These are phyloP conservation scores for Amphirosellinia nigrospora DNA, from an alignment of 495 filamentous ascomycete species.

Conservation along the genomic window DNA sequence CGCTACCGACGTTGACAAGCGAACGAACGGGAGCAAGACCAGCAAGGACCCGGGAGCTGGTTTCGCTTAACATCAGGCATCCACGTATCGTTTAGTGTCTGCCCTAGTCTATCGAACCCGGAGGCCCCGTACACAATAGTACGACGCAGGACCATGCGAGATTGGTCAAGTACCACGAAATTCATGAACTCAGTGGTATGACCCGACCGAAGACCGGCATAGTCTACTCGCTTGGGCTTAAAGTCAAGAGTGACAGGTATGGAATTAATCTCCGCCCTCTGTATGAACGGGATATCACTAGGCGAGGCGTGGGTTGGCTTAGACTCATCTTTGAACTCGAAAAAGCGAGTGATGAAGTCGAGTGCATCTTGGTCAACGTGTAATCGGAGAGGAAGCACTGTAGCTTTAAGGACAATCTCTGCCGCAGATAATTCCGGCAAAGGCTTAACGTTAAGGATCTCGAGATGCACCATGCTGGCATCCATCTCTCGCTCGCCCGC, in stretches of 20 bases:
- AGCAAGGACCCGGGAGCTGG: conserved; percentile 88
- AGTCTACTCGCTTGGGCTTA: conserved; percentile 97
- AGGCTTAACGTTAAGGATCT: conserved; percentile 85
- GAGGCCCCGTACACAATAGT: conserved; percentile 90
- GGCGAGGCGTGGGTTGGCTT: conserved; percentile 56
- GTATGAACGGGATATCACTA: conserved; percentile 84
- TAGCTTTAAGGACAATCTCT: conserved; percentile 87
- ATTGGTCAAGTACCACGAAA: conserved; percentile 88
- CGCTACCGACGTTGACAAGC: conserved; percentile 86
- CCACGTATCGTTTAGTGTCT: conserved; percentile 94
- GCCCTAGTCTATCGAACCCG: conserved; percentile 86
- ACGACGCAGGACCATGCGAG: conserved; percentile 85
- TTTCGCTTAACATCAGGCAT: conserved; percentile 91
- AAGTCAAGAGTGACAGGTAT: conserved; percentile 89
- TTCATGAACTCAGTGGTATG: conserved; percentile 99
- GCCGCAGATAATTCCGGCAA: conserved; percentile 82
- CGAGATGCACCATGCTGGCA: conserved; percentile 86
- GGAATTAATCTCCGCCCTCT: conserved; percentile 84
- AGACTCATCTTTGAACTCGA: conserved; percentile 91
- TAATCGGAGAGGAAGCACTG: conserved; percentile 82
- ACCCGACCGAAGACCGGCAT: conserved; percentile 92
- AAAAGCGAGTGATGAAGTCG: conserved; percentile 96
- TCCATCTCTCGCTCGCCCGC: conserved; percentile 82
- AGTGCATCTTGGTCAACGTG: conserved; percentile 98
- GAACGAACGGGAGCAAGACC: conserved; percentile 90